Evolutionary conservation across 306 rosid species (phyloP).

Genomic region (Astragalus glycyphyllos): DNA sequence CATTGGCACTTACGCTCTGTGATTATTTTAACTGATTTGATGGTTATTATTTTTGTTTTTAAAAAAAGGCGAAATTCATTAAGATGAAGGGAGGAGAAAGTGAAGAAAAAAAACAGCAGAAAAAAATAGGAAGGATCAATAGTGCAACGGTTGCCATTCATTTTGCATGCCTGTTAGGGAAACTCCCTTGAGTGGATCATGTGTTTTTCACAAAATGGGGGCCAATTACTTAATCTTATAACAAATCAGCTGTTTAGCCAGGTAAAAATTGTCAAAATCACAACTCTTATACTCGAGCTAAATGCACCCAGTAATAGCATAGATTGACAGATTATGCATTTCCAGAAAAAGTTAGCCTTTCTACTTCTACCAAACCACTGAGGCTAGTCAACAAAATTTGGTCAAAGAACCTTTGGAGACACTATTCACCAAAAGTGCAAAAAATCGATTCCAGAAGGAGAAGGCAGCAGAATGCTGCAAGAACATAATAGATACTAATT

Average conservation of each 20-base stretch:
- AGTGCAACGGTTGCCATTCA: not conserved
- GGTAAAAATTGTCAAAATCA: no score
- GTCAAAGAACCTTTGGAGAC: not conserved
- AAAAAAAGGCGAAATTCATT: not conserved
- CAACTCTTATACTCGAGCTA: no score
- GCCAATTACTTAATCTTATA: slow-evolving; percentile 14
- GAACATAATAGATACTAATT: no score
- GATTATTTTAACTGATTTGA: not conserved
- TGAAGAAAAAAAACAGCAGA: not conserved
- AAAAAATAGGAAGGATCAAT: not conserved
- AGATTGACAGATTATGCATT: no score
- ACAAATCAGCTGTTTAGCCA: no score
- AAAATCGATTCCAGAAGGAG: no score
- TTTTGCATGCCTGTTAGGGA: slow-evolving; percentile 19
- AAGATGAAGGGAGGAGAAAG: slow-evolving; percentile 9
- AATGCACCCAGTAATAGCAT: no score
- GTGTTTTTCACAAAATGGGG: not conserved
- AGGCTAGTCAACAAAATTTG: not conserved
- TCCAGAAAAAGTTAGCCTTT: slow-evolving; percentile 1
- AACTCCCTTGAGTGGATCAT: not conserved
- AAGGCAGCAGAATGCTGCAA: no score
- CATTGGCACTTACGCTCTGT: not conserved
- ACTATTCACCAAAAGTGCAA: no score
- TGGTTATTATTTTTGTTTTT: not conserved
- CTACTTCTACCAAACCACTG: not conserved